A percentile compares a stretch with the other conserved stretches of the same genome.
phyloP scores from a whole-genome alignment of 1,284 basidiomycete genomes.

The Earliella scabrosa region DNA sequence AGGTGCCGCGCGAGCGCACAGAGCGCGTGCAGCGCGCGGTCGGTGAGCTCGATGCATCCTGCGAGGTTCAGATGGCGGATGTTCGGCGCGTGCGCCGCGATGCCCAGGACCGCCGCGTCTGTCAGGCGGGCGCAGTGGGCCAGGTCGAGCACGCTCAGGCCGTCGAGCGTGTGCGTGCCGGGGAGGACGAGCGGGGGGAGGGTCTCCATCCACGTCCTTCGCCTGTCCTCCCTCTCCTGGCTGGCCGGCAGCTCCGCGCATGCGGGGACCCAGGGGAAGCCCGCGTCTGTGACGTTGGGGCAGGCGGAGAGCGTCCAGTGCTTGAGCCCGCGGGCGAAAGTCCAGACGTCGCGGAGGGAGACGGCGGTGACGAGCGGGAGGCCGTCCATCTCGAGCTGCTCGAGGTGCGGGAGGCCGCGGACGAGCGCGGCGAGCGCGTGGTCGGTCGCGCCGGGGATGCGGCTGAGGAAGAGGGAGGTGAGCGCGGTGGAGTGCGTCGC shows the following conservation, averaged over 20 bases:
- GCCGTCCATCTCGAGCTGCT: constrained; percentile 83
- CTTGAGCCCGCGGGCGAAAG: constrained; percentile 75
- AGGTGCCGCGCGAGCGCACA: constrained; percentile 77
- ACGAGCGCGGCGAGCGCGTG: constrained; percentile 75
- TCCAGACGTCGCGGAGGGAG: constrained; percentile 83
- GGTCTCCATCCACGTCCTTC: constrained; percentile 58
- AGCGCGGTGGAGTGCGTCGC: constrained; percentile 70
- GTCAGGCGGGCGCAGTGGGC: constrained; percentile 74
- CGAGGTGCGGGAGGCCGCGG: constrained; percentile 74
- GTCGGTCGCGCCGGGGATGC: constrained; percentile 75
- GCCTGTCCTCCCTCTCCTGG: constrained; percentile 14
- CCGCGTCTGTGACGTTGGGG: constrained; percentile 72
- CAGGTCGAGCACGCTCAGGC: constrained; percentile 79
- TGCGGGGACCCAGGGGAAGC: constrained; percentile 60
- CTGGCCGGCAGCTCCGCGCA: constrained; percentile 8
- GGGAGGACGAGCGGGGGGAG: constrained; percentile 62
- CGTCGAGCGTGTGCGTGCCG: constrained; percentile 59
- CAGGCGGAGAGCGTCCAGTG: constrained; percentile 79
- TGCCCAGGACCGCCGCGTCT: constrained; percentile 80
- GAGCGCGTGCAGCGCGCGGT: constrained; percentile 72
- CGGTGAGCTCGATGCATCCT: constrained; percentile 83
- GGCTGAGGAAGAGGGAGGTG: constrained; percentile 75
- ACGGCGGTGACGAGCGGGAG: constrained; percentile 75
- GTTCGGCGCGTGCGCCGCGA: constrained; percentile 79
- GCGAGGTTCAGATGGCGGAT: constrained; percentile 82